Base-by-base conservation (phyloP, 495 filamentous ascomycete genomes). In the Podospora anserina region DNA sequence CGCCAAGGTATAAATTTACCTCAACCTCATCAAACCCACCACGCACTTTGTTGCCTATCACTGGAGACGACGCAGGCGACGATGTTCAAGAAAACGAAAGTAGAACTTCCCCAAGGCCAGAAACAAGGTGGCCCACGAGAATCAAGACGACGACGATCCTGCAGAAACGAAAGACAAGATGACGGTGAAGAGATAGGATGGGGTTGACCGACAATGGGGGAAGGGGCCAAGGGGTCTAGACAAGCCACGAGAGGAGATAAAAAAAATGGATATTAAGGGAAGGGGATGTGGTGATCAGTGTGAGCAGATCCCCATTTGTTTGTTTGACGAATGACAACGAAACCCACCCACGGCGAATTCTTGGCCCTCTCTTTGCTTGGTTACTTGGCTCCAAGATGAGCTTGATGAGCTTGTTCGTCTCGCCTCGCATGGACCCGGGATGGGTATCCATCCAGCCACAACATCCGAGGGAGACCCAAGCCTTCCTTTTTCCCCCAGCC, bases 271-370 rank as follows among this genome's bases (percentile, higher is more conserved):
- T 18, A 18, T 56, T 15, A 56, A 18, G 55, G 18, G 2, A 58
- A 23, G 16, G 23, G 54, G 54, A 57, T 57, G 55, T 19, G 23
- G 55, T 20, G 23, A 49, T 49, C 39, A 49, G 39, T 20, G 23
- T 20, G 16, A 57, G 55, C 3, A 58, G 23, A 26, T 15, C 23
- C 54, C 18, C 15, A 11, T 26, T 58, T n/a, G 55, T 7, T 58
- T 58, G n/a, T n/a, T 58, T 2, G 55, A 58, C 55, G 55, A 58
- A 58, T 58, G n/a, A 58, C 55, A 58, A 11, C n/a, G 23, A 19
- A 20, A 4, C 13, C n/a, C n/a, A 20, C 55, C n/a, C 6, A 58
- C 9, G 18, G 55, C 6, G 19, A 26, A 7, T 26, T 58, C 55
- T 58, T 58, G 55, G 55, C n/a, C n/a, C 55, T 32, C 7, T 32